Evolutionary conservation across 1,284 basidiomycete genomes (phyloP), one percentile per base, ranked within the genome.

Genomic region (Puccinia triticina): DNA sequence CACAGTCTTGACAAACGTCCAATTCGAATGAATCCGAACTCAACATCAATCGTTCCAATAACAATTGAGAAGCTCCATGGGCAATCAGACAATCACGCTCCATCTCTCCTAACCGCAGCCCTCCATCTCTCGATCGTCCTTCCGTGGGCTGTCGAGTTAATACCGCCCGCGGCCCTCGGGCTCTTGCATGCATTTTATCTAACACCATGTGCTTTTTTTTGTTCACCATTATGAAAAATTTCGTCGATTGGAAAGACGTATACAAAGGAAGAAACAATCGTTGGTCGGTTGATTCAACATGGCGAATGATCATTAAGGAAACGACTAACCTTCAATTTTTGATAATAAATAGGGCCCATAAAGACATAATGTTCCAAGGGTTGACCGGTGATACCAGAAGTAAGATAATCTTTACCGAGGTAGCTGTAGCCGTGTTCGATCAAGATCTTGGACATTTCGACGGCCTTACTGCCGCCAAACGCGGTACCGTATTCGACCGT

Each of bases 161-260:
- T 21, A 96, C 96, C 7, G 97, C 97, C 85, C 96, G 92, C 57
- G 97, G 97, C 32, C 97, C 97, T 85, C 94, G 92, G 72, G 96
- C 95, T 84, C 97, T 92, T 84, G 97, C 97, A 86, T 99, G 97
- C 97, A 99, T 99, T 90, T 99, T 99, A 89, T 98, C 96, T 92
- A 97, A 94, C 83, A 98, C 96, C 95, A 96, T 97, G 89, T 96
- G 95, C 89, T 94, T 12, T 66, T 34, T 34, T 29, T 61, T 26
- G 8, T 59, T 83, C 55, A 85, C 82, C 66, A 84, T 57, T 29
- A 50, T 12, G 61, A 67, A 18, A 43, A 40, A 14, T 71, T 40
- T 12, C 11, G 23, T 64, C 29, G 23, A 64, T 64, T 32, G 40
- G 12, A 43, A 10, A 64, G 48, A 50, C 8, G 8, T 50, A 46